Conservation (phyloP, 129 eudicot species). For the Centella asiatica region DNA sequence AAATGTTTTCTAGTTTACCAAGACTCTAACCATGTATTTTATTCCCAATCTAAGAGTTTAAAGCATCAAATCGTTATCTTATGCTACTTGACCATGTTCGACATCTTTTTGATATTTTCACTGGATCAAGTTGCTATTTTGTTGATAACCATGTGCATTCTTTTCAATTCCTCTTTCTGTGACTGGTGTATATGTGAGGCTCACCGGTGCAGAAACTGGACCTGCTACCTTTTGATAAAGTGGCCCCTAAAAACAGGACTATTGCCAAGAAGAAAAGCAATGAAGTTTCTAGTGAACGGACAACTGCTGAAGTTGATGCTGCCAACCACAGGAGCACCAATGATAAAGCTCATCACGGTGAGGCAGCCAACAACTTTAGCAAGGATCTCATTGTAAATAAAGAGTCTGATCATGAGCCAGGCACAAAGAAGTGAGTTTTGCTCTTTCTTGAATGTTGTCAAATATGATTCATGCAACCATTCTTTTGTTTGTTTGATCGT, state of each 20-base stretch:
- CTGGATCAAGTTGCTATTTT: background rate
- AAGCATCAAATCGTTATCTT: too few relatives aligned
- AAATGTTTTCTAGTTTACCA: too few relatives aligned
- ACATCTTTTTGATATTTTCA: background rate
- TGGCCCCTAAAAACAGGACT: background rate
- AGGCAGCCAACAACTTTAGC: background rate
- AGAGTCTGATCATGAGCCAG: conserved; percentile 8
- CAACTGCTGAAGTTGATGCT: conserved; percentile 3
- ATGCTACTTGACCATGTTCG: too few relatives aligned
- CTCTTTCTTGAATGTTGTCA: background rate
- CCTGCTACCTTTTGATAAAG: conserved; percentile 3
- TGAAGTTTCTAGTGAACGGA: conserved; percentile 16
- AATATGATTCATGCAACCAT: background rate
- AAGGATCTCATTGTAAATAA: conserved; percentile 14
- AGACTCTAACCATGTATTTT: too few relatives aligned
- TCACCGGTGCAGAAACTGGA: background rate
- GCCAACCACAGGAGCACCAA: background rate
- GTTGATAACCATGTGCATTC: background rate
- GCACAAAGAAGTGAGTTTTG: conserved; percentile 21
- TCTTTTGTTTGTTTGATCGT: background rate
- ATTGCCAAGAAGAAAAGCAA: conserved; percentile 27
- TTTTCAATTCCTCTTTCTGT: background rate
- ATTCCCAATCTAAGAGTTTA: too few relatives aligned
- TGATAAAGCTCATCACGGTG: background rate
- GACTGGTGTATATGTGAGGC: background rate